Conservation (phyloP, 2,329 filamentous ascomycete genomes). For the Neonectria neomacrospora region DNA sequence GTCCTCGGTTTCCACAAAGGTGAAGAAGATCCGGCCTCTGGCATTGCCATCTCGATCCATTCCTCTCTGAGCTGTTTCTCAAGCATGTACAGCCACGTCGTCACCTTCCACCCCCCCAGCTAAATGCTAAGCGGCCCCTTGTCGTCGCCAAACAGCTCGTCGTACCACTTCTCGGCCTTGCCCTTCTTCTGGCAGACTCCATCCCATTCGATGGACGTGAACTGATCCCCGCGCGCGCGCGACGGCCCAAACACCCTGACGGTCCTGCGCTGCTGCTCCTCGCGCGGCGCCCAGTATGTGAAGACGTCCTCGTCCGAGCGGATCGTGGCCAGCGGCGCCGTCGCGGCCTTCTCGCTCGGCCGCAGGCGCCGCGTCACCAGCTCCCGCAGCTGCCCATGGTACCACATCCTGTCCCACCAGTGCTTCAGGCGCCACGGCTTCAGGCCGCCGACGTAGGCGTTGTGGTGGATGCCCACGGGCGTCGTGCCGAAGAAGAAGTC, state of each 20-base stretch:
- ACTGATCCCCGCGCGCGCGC: conserved; percentile 27
- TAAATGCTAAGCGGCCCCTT: conserved; percentile 44
- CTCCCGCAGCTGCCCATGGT: conserved; percentile 46
- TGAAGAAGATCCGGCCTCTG: not conserved
- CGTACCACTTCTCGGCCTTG: conserved; percentile 44
- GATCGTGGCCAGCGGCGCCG: conserved; percentile 37
- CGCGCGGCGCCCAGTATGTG: conserved; percentile 41
- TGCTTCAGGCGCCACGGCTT: conserved; percentile 47
- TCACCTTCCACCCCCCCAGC: not conserved
- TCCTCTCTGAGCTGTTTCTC: not conserved
- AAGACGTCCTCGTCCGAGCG: conserved; percentile 20
- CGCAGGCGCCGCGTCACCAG: conserved; percentile 44
- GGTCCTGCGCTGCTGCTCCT: conserved; percentile 25
- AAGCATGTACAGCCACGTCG: not conserved
- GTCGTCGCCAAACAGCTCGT: conserved; percentile 49
- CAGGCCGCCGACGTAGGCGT: conserved; percentile 49
- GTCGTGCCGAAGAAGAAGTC: conserved; percentile 52
- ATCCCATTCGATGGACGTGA: conserved; percentile 46
- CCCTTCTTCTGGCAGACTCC: conserved; percentile 48
- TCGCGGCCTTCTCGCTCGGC: conserved; percentile 14
- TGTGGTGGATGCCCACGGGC: conserved; percentile 52
- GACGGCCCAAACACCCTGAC: conserved; percentile 43
- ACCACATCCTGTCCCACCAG: conserved; percentile 54
- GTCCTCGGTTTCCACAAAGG: not conserved
- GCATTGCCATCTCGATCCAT: not conserved